A percentile compares a stretch with the other conserved stretches of the same genome.
phyloP scores from a whole-genome alignment of 371 early-diverging fungal genomes.

The Rhizomucor miehei region DNA sequence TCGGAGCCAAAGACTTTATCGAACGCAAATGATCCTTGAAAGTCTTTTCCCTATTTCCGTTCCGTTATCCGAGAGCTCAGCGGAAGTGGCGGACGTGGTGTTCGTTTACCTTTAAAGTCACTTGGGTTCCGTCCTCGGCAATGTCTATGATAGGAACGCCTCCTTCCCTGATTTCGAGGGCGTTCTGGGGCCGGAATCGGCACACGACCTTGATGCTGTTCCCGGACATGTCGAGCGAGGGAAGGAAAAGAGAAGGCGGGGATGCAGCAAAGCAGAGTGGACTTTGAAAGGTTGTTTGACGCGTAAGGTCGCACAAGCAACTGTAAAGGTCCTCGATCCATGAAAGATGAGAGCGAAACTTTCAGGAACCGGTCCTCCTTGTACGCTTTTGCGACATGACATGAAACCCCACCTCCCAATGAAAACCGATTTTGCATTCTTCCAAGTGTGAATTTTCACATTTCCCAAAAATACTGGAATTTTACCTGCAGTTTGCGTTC shows the following conservation, averaged over 20 bases:
- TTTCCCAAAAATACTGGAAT: too few relatives aligned
- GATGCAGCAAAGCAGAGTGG: constrained; percentile 1
- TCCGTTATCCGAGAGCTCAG: constrained; percentile 1
- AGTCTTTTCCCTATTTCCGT: constrained; percentile 72
- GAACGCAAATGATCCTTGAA: constrained; percentile 80
- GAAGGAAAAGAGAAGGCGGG: not conserved
- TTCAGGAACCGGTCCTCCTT: too few relatives aligned
- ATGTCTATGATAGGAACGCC: constrained; percentile 83
- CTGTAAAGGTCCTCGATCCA: not conserved
- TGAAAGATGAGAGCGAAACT: too few relatives aligned
- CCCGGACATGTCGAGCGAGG: constrained; percentile 41
- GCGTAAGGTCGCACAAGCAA: not conserved
- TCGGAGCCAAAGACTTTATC: constrained; percentile 87
- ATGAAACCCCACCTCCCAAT: too few relatives aligned
- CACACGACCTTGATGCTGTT: constrained; percentile 96
- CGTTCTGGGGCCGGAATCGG: constrained; percentile 96
- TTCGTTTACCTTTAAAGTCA: constrained; percentile 64
- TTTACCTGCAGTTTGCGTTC: too few relatives aligned
- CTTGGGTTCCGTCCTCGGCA: constrained; percentile 77
- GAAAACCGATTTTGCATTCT: too few relatives aligned
- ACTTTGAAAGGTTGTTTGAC: not conserved
- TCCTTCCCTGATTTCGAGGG: constrained; percentile 84
- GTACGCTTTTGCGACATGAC: too few relatives aligned
- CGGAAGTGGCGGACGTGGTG: not conserved
- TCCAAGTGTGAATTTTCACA: too few relatives aligned